Base-by-base conservation (phyloP, 73 alveolate species). In the Loxodes magnus region DNA sequence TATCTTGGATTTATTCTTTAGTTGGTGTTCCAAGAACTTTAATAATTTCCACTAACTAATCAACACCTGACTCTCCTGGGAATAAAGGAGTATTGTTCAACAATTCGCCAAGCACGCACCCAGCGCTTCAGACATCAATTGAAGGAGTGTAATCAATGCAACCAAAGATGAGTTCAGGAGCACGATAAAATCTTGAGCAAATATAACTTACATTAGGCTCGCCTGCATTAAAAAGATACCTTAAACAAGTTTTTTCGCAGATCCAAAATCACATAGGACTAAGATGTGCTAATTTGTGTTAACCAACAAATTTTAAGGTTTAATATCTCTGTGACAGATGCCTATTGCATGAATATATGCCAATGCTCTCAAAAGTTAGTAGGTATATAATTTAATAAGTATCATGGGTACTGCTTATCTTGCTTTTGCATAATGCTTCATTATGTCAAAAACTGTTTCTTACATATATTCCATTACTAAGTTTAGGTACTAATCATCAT, bases 161-260 rank as follows among this genome's bases (percentile, higher is more conserved):
- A 7, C 97, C 97, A 39, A 93, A 90, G 34, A 79, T 93, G 56
- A 93, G 71, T 75, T 93, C 99, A 3, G 97, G 97, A 17, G 96
- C 96, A 44, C 96, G 67, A 71, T 82, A 90, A 62, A 73, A 84
- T 24, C 77, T 55, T 36, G 78, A 61, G 46, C 97, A 90, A 12
- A 90, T 90, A 62, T 88, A 88, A 42, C 95, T 77, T 25, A 88
- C 91, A 52, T 88, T 88, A 19, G 95, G 91, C 62, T 88, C 98
- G 12, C 98, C 98, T n/a, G n/a, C n/a, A n/a, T n/a, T n/a, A n/a
- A n/a, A n/a, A n/a, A n/a, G n/a, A n/a, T n/a, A n/a, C n/a, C n/a
- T 15, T 67, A 64, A 36, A 74, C 71, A 14, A 85, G 67, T 28
- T 77, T 67, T 49, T 90, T 90, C 10, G 97, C 98, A 16, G 97